Base-by-base conservation (phyloP, 1,139 yeast genomes). In the Zygoascus hellenicus region DNA sequence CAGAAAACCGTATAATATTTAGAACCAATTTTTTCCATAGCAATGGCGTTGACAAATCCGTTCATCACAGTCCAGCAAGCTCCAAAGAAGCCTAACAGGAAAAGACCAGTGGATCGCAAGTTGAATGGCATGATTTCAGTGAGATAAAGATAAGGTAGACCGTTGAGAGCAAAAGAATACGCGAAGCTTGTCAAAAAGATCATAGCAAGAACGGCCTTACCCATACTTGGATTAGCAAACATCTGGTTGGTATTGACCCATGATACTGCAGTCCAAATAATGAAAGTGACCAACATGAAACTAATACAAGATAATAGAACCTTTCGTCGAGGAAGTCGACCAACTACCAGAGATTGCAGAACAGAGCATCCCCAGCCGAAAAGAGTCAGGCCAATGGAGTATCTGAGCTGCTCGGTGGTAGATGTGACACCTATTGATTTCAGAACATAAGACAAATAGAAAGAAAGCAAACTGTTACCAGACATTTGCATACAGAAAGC, bases 281-380 rank as follows among this genome's bases (percentile, higher is more conserved):
- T 43, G 48, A 51, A 60, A 22, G 49, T 35, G 15, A 52, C 42
- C 6, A 46, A 28, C 63, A 58, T 57, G 40, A 51, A 51, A 41
- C 28, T 47, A 44, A 38, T 51, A 30, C 57, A 60, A 75, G 11
- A 76, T 78, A 56, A 76, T 74, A 60, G 77, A 75, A 65, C 73
- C 75, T 56, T 74, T 75, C 81, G 49, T 29, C 55, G 47, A 14
- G 53, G 53, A 36, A 39, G 46, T 56, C 42, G 34, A 16, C 49
- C 51, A n/a, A 47, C 52, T 28, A 52, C 22, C 11, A 38, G 33
- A 15, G 53, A 49, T 36, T 88, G 73, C 55, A 90, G 83, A 48
- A 90, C 80, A n/a, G 89, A 80, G 53, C 83, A 77, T 13, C 95
- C 95, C 96, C 96, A 88, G 3, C 86, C 81, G 37, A 80, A 71